Evolutionary conservation across 495 filamentous ascomycete genomes (phyloP), one percentile per base, ranked within the genome.

Genomic region (Bombardia bombarda): DNA sequence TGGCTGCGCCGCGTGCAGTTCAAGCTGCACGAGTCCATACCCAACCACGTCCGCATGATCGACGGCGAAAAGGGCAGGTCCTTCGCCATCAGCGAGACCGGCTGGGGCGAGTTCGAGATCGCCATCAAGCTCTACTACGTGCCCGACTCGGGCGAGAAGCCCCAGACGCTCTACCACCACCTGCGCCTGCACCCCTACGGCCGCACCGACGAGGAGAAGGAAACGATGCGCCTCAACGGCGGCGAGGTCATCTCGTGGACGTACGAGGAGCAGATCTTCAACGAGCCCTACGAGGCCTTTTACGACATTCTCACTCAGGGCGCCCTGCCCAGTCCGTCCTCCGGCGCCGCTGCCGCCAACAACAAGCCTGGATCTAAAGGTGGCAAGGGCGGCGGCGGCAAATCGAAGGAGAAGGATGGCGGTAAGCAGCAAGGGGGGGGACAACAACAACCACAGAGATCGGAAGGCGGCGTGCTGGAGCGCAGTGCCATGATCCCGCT

Each of bases 81-180:
- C 21, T 97, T 95, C 61, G 77, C 85, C 59, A 84, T 97, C 33
- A 73, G 73, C 39, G 92, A 96, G 64, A 95, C 90, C 0, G 92
- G 92, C 28, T 98, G 90, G 87, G 92, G 92, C 52, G 92, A 95
- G 69, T 98, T 98, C 69, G 85, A 92, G 56, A 90, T 97, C 49
- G 82, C n/a, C 45, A 84, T 98, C 57, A 87, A 94, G 55, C 67
- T 98, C 0, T 90, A 88, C 68, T 97, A 95, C 62, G 77, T 86
- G 17, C 78, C 83, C 17, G 85, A 94, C 52, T 83, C 80, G 25
- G 74, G 72, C 55, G 92, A 96, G 67, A 96, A 96, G 63, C 83
- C 90, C 9, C 84, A 92, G 65, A 92, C 86, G 0, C 69, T 94
- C 0, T 92, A 87, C 67, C 92, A 96, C 58, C 84, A 84, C 54